Conservation (phyloP, 2,329 filamentous ascomycete genomes). For the Phialocephala subalpina region DNA sequence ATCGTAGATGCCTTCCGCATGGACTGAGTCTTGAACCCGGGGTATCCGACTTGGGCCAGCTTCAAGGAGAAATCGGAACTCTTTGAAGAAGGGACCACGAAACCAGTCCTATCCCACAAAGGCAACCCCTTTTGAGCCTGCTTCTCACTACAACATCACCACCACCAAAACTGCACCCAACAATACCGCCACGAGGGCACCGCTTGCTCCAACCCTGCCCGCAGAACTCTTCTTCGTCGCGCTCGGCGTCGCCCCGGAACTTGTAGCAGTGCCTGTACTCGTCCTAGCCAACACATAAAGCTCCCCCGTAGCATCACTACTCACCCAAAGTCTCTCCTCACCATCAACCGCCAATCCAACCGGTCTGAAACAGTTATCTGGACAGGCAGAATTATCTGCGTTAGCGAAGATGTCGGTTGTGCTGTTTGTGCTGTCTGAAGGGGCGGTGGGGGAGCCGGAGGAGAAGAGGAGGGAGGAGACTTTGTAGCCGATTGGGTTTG, state of each 20-base stretch:
- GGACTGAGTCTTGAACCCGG: too few relatives aligned
- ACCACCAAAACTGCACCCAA: not conserved
- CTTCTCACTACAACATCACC: not conserved
- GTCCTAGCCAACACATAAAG: conserved; percentile 61
- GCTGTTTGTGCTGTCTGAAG: conserved; percentile 54
- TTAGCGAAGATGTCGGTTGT: conserved; percentile 64
- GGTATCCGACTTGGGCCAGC: too few relatives aligned
- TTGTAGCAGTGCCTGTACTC: conserved; percentile 13
- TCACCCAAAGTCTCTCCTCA: conserved; percentile 28
- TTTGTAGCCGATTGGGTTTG: conserved; percentile 56
- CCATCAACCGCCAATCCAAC: conserved; percentile 63
- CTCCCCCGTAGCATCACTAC: conserved; percentile 61
- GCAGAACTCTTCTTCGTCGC: conserved; percentile 12
- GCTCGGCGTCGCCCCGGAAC: conserved; percentile 7
- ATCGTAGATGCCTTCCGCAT: too few relatives aligned
- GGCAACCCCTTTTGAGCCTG: too few relatives aligned
- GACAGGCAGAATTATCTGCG: conserved; percentile 59
- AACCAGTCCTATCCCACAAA: too few relatives aligned
- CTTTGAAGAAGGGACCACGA: too few relatives aligned
- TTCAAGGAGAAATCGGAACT: too few relatives aligned
- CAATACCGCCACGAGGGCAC: not conserved
- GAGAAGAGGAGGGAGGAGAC: conserved; percentile 55
- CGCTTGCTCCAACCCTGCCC: not conserved
- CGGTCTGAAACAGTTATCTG: conserved; percentile 67
- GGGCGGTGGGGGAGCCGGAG: conserved; percentile 51